Evolutionary conservation across 1,284 basidiomycete species (phyloP), one percentile per base, ranked within the genome.

Genomic region (Coniferiporia sulphurascens): DNA sequence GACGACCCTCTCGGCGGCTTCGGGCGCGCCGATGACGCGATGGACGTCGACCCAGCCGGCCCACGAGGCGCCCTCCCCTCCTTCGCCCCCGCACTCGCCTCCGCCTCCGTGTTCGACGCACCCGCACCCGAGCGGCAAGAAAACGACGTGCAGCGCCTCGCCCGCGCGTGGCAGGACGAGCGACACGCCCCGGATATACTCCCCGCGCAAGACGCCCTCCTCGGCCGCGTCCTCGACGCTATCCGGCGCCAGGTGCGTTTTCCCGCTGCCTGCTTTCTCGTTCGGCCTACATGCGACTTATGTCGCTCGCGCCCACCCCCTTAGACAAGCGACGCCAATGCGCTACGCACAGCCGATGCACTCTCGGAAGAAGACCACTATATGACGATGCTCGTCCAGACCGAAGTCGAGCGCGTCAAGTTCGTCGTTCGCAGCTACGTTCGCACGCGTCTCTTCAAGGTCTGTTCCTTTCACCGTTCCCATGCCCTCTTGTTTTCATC

Each of bases 321-420:
- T 34, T 19, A 62, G 61, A 51, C 48, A 32, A 22, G 58, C 17
- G 80, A 85, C 61, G 80, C 79, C 27, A 84, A 89, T 0, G 84
- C 87, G 65, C 72, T 86, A 17, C 74, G 95, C 22, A 80, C 87
- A 5, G 82, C 84, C 27, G 91, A 95, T 70, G 88, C 89, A 0
- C 79, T 84, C 41, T 87, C 90, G 1, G 91, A 95, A 67, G 93
- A 95, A 63, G 93, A 96, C 64, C 93, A 97, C 68, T 89, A 94
- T 65, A 81, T 92, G 63, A 89, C 95, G 46, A 87, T 93, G 76
- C 85, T 96, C 50, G 93, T 93, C 0, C 91, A 95, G 73, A 94
- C 91, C 0, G 94, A 97, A 73, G 85, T 95, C 68, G 94, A 97
- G 71, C 83, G 94, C 46, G 89, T 93, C 66, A 94, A 93, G 73